A percentile compares a stretch with the other conserved stretches of the same genome.
These are phyloP conservation scores for Rhizoctonia solani DNA, from an alignment of 1,284 basidiomycete species.

Conservation along the genomic window DNA sequence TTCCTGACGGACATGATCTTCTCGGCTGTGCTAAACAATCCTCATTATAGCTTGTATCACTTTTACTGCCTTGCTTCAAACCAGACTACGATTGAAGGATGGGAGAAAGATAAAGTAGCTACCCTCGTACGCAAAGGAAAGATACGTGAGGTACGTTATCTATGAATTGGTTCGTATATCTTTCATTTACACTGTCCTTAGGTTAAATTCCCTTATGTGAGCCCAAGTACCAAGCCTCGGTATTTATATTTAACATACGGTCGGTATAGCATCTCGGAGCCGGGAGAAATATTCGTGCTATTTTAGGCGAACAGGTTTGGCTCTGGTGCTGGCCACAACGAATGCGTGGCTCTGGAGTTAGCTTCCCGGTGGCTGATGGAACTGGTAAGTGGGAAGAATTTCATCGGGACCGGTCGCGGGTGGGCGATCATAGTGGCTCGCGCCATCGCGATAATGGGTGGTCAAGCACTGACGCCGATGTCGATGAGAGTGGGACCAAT, in stretches of 20 bases:
- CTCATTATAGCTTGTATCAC: conserved; percentile 74
- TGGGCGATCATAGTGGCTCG: conserved; percentile 22
- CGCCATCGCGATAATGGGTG: conserved; percentile 16
- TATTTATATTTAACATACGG: background rate
- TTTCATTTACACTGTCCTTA: conserved; percentile 43
- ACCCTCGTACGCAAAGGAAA: conserved; percentile 84
- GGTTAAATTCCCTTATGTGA: conserved; percentile 92
- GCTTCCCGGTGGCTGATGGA: conserved; percentile 69
- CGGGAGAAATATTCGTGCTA: conserved; percentile 65
- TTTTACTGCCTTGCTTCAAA: conserved; percentile 81
- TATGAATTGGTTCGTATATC: background rate
- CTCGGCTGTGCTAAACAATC: conserved; percentile 4
- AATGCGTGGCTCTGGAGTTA: conserved; percentile 72
- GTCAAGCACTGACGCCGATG: conserved; percentile 28
- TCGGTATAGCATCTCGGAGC: conserved; percentile 21
- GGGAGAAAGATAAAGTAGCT: conserved; percentile 95
- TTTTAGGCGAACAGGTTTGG: conserved; percentile 74
- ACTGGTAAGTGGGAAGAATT: conserved; percentile 78
- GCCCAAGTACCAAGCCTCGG: conserved; percentile 42
- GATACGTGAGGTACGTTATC: conserved; percentile 68
- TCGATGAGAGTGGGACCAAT: conserved; percentile 23
- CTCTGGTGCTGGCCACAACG: conserved; percentile 80
- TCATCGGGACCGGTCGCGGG: conserved; percentile 42
- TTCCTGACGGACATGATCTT: conserved; percentile 32
- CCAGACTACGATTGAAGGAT: conserved; percentile 94